phyloP scores from a whole-genome alignment of 768 basidiomycete species.

The Calocybe gangraenosa region DNA sequence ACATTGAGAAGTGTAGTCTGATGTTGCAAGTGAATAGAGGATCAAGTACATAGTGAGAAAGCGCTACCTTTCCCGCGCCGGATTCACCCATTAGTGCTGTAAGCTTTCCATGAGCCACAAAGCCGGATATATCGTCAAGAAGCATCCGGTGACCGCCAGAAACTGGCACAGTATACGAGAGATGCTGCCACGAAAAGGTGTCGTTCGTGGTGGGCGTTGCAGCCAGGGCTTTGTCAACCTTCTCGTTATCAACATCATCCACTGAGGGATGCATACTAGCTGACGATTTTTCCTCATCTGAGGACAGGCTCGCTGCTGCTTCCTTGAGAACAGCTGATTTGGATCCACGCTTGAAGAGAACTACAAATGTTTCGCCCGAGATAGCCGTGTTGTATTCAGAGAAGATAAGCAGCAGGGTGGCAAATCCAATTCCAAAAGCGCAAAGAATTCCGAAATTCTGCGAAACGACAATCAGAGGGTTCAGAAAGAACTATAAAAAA shows the following conservation, averaged over 20 bases:
- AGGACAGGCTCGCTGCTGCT: constrained; percentile 22
- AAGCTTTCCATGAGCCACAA: constrained; percentile 75
- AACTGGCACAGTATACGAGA: constrained; percentile 64
- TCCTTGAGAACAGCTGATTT: constrained; percentile 25
- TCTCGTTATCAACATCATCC: constrained; percentile 19
- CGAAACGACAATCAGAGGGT: neutral
- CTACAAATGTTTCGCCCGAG: constrained; percentile 33
- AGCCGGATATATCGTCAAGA: constrained; percentile 73
- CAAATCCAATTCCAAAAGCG: constrained; percentile 62
- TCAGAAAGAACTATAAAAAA: no score
- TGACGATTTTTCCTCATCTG: constrained; percentile 32
- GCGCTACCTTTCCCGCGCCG: constrained; percentile 40
- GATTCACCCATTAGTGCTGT: constrained; percentile 73
- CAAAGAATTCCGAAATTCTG: constrained; percentile 68
- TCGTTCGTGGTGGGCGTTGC: constrained; percentile 44
- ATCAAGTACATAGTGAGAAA: neutral
- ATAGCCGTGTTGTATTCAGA: constrained; percentile 48
- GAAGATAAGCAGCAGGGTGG: constrained; percentile 50
- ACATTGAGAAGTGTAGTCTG: constrained; percentile 58
- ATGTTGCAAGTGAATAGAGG: no score
- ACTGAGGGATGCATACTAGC: constrained; percentile 2
- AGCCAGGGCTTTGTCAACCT: constrained; percentile 27
- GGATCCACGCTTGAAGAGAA: constrained; percentile 65
- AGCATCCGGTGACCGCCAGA: constrained; percentile 43
- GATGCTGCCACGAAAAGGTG: constrained; percentile 77